Percentiles rank a stretch among this genome's conserved stretches.
Conservation (phyloP, 2,329 filamentous ascomycete species). For the Periconia macrospinosa region DNA sequence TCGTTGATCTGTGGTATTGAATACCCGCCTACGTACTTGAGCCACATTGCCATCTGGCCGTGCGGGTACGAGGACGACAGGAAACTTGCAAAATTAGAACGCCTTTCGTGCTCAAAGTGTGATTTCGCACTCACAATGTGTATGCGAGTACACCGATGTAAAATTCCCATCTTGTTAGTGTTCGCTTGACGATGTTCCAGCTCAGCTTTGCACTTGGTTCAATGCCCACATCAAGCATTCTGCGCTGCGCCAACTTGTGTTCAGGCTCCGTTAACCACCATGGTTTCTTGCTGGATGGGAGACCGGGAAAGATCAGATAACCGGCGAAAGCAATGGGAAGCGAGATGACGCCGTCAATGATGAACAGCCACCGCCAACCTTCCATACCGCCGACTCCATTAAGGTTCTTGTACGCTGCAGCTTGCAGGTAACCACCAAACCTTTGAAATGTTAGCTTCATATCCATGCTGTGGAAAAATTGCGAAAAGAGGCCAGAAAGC, state of each 20-base stretch:
- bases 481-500: background rate
- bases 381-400: constrained; percentile 53
- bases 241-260: constrained; percentile 32
- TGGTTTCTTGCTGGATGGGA: constrained; percentile 53
- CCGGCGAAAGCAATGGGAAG: constrained; percentile 59
- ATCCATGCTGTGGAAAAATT: background rate
- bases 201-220: constrained; percentile 46
- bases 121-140: constrained; percentile 44
- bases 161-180: constrained; percentile 54
- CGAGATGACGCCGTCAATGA: constrained; percentile 61
- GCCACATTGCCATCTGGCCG: constrained; percentile 57
- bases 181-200: constrained; percentile 50
- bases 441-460: background rate
- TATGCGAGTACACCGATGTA: constrained; percentile 54
- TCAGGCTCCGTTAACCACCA: constrained; percentile 50
- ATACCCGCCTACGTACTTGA: constrained; percentile 51
- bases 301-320: constrained; percentile 57
- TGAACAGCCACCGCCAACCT: constrained; percentile 58
- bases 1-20: constrained; percentile 54
- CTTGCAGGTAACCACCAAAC: constrained; percentile 60
- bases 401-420: constrained; percentile 56
- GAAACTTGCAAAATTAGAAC: constrained; percentile 18
- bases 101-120: too few relatives aligned
- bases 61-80: constrained; percentile 47
- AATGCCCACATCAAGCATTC: constrained; percentile 34